These are phyloP conservation scores for Solanum piurae DNA, from an alignment of 257 asterid genomes.

Conservation along the genomic window DNA sequence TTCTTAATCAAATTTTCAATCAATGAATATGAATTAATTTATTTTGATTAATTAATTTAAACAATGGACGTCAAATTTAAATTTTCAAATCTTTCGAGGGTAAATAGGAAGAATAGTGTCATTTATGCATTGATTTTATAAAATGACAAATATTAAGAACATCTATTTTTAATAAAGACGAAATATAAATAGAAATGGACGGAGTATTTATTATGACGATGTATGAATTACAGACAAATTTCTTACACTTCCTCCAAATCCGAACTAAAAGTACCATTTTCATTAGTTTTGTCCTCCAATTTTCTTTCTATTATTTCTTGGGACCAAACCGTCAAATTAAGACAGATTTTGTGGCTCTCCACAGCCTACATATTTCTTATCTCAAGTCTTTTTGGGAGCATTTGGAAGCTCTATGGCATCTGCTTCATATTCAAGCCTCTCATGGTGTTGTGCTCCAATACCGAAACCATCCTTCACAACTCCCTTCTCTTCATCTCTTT, in stretches of 20 bases:
- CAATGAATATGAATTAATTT: too few species aligned
- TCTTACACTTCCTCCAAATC: not conserved
- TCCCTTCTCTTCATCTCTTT: slow-evolving; percentile 15
- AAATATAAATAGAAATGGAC: too few species aligned
- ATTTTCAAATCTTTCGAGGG: too few species aligned
- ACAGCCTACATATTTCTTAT: not conserved
- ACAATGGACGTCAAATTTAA: too few species aligned
- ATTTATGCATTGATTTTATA: not conserved
- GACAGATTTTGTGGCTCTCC: slow-evolving; percentile 3
- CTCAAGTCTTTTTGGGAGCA: not conserved
- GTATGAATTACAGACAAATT: too few species aligned
- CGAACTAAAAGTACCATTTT: not conserved
- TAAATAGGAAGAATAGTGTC: too few species aligned
- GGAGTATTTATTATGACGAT: too few species aligned
- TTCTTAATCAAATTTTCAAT: too few species aligned
- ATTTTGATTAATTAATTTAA: too few species aligned
- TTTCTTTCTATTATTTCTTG: not conserved
- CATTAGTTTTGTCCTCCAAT: not conserved
- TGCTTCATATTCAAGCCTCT: slow-evolving; percentile 22
- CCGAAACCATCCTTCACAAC: slow-evolving; percentile 23
- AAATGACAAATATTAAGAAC: too few species aligned
- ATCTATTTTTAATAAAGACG: too few species aligned
- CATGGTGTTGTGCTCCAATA: slow-evolving; percentile 21
- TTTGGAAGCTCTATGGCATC: slow-evolving; percentile 39
- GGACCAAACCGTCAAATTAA: not conserved